phyloP scores from a whole-genome alignment of 2,329 filamentous ascomycete genomes.

The Acrodontium crateriforme region DNA sequence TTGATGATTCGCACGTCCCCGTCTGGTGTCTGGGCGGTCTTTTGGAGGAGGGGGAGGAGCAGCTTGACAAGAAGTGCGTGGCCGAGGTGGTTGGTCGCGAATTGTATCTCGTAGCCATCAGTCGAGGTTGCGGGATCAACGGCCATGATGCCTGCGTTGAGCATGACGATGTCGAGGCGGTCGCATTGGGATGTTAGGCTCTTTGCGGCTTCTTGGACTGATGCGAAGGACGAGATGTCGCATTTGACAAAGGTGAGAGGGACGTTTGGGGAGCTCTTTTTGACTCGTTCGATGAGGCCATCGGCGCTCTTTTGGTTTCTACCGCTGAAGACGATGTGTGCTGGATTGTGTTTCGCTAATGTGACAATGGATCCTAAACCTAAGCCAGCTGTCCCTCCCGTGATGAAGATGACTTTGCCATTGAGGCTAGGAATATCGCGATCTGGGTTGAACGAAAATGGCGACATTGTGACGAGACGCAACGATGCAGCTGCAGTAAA shows the following conservation, averaged over 20 bases:
- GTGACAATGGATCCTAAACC: constrained; percentile 29
- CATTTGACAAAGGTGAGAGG: constrained; percentile 26
- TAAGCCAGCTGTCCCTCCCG: constrained; percentile 14
- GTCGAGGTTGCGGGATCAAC: constrained; percentile 6
- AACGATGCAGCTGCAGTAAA: no score
- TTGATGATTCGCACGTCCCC: constrained; percentile 18
- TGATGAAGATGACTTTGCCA: constrained; percentile 19
- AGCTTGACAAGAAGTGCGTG: constrained; percentile 21
- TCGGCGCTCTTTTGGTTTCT: constrained; percentile 32
- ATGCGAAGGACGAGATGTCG: constrained; percentile 15
- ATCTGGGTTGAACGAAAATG: constrained; percentile 17
- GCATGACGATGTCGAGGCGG: constrained; percentile 19
- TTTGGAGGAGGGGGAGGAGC: constrained; percentile 13
- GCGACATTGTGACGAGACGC: no score
- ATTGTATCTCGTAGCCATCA: constrained; percentile 23
- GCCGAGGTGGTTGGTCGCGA: constrained; percentile 22
- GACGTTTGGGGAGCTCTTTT: constrained; percentile 17
- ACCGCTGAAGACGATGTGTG: constrained; percentile 40
- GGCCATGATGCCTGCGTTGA: constrained; percentile 20
- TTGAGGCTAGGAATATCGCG: constrained; percentile 20
- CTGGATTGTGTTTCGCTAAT: constrained; percentile 37
- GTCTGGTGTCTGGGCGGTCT: constrained; percentile 11
- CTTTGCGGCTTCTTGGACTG: constrained; percentile 11
- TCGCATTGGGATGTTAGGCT: constrained; percentile 7
- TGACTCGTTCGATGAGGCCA: constrained; percentile 30